Base-by-base conservation (phyloP, 192 early-diverging fungal genomes). In the Entomortierella chlamydospora region DNA sequence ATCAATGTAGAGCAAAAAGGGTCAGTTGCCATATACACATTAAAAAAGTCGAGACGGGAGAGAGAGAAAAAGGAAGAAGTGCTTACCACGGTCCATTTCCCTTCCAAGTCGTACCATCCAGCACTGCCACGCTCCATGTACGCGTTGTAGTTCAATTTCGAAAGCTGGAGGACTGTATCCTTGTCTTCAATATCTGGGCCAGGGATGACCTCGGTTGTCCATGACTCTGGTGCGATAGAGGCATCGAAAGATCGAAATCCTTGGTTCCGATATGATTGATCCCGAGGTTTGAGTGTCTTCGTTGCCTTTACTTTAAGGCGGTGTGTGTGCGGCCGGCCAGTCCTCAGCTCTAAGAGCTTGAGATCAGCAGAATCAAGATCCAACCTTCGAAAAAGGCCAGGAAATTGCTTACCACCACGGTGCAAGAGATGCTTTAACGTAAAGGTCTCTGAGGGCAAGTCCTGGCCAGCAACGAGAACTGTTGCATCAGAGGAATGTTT, bases 61-160 rank as follows among this genome's bases (percentile, higher is more conserved):
- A n/a, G n/a, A n/a, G n/a, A n/a, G 34, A 59, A 2, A 42, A 9
- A 22, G 57, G 37, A 22, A 22, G 26, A 31, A 51, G 13, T 20
- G 71, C 80, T 77, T 77, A 89, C 89, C 63, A 82, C 67, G 68
- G 70, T 58, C 91, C 92, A 94, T 12, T 84, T 69, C 41, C 89
- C 85, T 55, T 88, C 92, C 45, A 93, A 72, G 53, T 86, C 87
- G 73, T 90, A 91, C 92, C 91, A 93, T 28, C 86, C 89, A 39
- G 87, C 85, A 11, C 85, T 83, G 26, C 70, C 84, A 12, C 86
- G 82, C 17, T 92, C 87, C 34, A 84, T 85, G 81, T 98, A 98
- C 0, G 97, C 91, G 78, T 97, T 95, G 53, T 88, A 90, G 9
- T 92, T 91, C 91, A 98, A 95, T 41, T 87, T 83, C 18, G 92